Base-by-base conservation (phyloP, 495 filamentous ascomycete species). In the Polyplosphaeria fusca region DNA sequence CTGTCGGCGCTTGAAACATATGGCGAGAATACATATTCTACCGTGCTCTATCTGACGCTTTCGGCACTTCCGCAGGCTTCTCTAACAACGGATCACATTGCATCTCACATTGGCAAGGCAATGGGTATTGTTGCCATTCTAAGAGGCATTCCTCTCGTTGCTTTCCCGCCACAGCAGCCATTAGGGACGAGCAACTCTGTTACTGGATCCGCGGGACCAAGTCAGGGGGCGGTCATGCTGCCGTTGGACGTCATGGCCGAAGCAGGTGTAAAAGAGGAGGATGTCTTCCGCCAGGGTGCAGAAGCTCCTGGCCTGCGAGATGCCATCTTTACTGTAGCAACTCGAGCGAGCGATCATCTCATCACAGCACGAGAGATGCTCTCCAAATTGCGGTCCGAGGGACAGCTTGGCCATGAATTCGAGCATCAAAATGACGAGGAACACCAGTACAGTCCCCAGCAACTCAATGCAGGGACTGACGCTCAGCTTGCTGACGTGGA, bases 281-380 rank as follows among this genome's bases (percentile, higher is more conserved):
- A 95, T 39, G 84, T 98, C 0, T 83, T 94, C 45, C 80, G 91
- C 2, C 74, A 80, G n/a, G 92, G 90, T 0, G 78, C 86, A 0
- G 76, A 82, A 5, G 92, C 93, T 0, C 74, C 80, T 13, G 91
- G 90, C 0, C 73, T 96, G 7, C 81, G 85, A 30, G 93, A 96
- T 71, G 92, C 91, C 1, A 85, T 98, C 3, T 96, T 97, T 65
- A 77, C 80, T 18, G 90, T 97, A 19, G 93, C 93, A 0, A 97
- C 93, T 0, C 80, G 90, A 27, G 93, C 93, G 4, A 91, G 88
- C 68, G 93, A 98, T 73, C 93, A 98, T 70, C 72, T 97, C 44
- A 95, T 96, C 55, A 97, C 93, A 0, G 92, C 86, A 14, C 76
- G 92, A 57, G 88, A 93, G 69, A 94, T 97, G 93, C 67, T 96